These are phyloP conservation scores for Hypoxylon lienhwacheense DNA, from an alignment of 495 filamentous ascomycete genomes.

Conservation along the genomic window DNA sequence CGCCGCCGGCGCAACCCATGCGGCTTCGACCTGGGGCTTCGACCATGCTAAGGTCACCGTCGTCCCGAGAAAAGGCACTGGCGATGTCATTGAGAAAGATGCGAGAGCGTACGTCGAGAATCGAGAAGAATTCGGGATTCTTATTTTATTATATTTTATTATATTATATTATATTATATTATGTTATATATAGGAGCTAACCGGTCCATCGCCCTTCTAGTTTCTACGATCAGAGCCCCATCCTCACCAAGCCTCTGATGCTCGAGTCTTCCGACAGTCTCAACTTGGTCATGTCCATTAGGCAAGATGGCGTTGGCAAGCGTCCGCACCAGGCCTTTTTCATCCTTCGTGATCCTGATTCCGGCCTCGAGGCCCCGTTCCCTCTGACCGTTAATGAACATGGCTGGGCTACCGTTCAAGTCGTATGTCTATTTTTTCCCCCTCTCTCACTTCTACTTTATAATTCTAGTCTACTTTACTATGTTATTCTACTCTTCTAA, in stretches of 20 bases:
- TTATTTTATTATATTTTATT: neutral
- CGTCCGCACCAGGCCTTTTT: constrained; percentile 93
- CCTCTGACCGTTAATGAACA: constrained; percentile 82
- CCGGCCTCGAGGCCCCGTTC: constrained; percentile 85
- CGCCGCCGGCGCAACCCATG: constrained; percentile 51
- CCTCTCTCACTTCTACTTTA: neutral
- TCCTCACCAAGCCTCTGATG: constrained; percentile 61
- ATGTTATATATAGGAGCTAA: too few relatives aligned
- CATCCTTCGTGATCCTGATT: constrained; percentile 70
- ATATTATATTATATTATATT: neutral
- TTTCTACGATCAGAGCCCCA: constrained; percentile 61
- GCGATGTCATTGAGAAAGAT: constrained; percentile 73
- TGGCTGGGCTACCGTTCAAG: constrained; percentile 79
- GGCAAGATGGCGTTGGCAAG: constrained; percentile 74
- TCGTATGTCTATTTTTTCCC: constrained; percentile 58
- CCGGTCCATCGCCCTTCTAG: constrained; percentile 44
- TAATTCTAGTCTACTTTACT: neutral
- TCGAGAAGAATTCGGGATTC: neutral
- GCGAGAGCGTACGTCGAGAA: constrained; percentile 35
- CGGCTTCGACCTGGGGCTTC: constrained; percentile 81
- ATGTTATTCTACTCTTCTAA: neutral
- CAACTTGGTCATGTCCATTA: constrained; percentile 78
- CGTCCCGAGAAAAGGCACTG: constrained; percentile 66
- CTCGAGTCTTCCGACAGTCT: constrained; percentile 72
- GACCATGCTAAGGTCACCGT: constrained; percentile 81